Base-by-base conservation (phyloP, 2,329 filamentous ascomycete genomes). In the Exophiala sideris region DNA sequence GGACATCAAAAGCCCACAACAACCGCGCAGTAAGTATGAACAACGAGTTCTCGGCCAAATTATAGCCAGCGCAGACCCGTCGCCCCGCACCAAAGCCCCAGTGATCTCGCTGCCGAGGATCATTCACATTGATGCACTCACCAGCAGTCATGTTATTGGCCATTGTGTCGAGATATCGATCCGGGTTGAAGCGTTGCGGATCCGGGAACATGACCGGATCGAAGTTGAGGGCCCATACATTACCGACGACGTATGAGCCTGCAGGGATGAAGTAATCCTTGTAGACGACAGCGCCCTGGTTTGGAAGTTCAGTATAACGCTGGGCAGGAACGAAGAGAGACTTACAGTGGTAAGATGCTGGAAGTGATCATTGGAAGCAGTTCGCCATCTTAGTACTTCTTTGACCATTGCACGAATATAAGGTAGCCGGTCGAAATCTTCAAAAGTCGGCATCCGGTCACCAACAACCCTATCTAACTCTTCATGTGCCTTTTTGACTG, bases 11-110 rank as follows among this genome's bases (percentile, higher is more conserved):
- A 9, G n/a, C 54, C 50, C 50, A 53, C 20, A 57, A 34, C 0
- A 77, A 67, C 1, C 74, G 70, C 0, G 75, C 71, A 10, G 77
- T 73, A 33, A 71, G 73, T 5, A 77, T 70, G 2, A 69, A 67
- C 0, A 82, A 69, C 0, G 75, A 80, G 0, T 78, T 74, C 21
- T 76, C 71, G 0, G 77, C 78, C 1, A 82, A 70, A 40, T 81
- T 78, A 52, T 78, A 72, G 0, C 79, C 78, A 0, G 67, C 74
- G 29, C 50, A 52, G 24, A 52, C 36, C 8, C 81, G 70, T 7
- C 79, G 69, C 0, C 78, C 78, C 4, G 71, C 72, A 0, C 76
- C 50, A 47, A 34, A 52, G 3, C 21, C 44, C 21, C 20, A 52
- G 29, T 52, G 50, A 16, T 52, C 50, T 2, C 50, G 50, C 8